Evolutionary conservation across 1,139 yeast species (phyloP).

Genomic region (Magnusiomyces sp.): DNA sequence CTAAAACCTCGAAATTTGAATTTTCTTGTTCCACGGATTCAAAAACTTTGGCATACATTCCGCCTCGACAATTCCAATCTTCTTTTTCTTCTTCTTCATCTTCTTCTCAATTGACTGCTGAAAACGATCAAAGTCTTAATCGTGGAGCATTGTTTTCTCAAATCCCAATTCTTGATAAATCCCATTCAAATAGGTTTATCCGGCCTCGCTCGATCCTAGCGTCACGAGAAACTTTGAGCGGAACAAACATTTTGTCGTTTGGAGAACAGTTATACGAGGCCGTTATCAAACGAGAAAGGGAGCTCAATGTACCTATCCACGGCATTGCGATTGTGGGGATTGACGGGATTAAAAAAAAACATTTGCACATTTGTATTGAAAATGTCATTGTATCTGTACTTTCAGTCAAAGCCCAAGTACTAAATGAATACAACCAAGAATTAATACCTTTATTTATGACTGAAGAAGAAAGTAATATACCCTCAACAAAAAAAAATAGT

Average conservation of each 20-base stretch:
- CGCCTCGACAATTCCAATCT: too few relatives aligned
- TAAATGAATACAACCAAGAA: slow-evolving; percentile 3
- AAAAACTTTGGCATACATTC: neutral
- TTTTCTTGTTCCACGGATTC: too few relatives aligned
- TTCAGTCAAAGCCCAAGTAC: slow-evolving; percentile 17
- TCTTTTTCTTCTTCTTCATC: too few relatives aligned
- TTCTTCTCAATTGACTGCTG: neutral
- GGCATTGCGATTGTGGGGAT: slow-evolving; percentile 25
- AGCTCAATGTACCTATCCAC: slow-evolving; percentile 12
- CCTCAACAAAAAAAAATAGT: too few relatives aligned
- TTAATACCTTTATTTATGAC: neutral
- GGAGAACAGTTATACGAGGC: neutral
- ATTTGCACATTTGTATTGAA: slow-evolving; percentile 22
- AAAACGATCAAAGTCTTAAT: neutral
- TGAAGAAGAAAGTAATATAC: neutral
- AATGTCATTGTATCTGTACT: slow-evolving; percentile 28
- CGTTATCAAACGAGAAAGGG: neutral
- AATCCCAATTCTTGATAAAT: neutral
- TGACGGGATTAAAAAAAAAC: slow-evolving; percentile 25
- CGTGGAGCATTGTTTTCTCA: neutral
- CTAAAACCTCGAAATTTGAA: slow-evolving; percentile 5
- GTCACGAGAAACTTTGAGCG: neutral
- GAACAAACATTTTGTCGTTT: neutral
- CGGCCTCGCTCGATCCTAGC: neutral
- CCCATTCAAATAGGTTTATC: neutral